Conservation (phyloP, 192 early-diverging fungal species). For the Kappamyces sp. region DNA sequence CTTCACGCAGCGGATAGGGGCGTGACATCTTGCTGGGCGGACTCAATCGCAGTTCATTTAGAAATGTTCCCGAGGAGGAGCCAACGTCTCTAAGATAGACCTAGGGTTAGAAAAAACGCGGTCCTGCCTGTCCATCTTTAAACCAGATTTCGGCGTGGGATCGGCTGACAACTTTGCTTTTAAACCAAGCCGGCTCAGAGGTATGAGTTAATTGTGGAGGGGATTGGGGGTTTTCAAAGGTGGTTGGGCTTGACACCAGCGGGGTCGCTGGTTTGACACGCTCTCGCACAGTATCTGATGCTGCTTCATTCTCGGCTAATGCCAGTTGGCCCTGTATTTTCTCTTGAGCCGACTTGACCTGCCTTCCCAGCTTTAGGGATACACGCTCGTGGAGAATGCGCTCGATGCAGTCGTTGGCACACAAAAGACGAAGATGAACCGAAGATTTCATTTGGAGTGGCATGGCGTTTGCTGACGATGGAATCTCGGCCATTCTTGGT, state of each 20-base stretch:
- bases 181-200: conserved; percentile 25
- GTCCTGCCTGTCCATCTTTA: conserved; percentile 41
- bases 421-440: no score
- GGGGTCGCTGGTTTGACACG: conserved; percentile 3
- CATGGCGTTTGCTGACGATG: no score
- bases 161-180: conserved; percentile 81
- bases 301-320: background rate
- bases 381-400: conserved; percentile 5
- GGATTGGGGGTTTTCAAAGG: no score
- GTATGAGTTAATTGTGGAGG: background rate
- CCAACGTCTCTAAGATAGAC: conserved; percentile 88
- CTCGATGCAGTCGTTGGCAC: conserved; percentile 4
- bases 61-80: conserved; percentile 90
- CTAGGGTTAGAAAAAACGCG: conserved; percentile 27
- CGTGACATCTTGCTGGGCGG: conserved; percentile 70
- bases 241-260: background rate
- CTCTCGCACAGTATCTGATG: background rate
- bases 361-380: conserved; percentile 6
- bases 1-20: conserved; percentile 72
- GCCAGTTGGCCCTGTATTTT: conserved; percentile 8
- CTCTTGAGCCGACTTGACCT: conserved; percentile 17
- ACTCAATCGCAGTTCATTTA: conserved; percentile 87
- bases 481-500: no score
- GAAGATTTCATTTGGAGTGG: no score
- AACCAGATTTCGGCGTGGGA: conserved; percentile 91